Base-by-base conservation (phyloP, 208 protist species). In the Leptomonas pyrrhocoris region DNA sequence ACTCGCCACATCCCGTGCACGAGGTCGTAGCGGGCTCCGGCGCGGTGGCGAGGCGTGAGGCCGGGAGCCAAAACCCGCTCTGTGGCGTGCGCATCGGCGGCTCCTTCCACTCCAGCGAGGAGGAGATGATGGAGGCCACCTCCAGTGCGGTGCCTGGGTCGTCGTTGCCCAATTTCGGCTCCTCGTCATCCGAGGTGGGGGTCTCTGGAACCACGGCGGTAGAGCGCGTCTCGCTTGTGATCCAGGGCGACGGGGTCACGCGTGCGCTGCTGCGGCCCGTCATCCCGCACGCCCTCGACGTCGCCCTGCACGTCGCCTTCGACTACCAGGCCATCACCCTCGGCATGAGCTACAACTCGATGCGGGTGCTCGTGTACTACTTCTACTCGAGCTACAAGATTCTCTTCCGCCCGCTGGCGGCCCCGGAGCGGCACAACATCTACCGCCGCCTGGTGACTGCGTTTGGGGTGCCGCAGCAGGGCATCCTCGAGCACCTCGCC, bases 351-450 rank as follows among this genome's bases (percentile, higher is more conserved):
- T 95, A 92, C 72, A 77, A 92, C 55, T 86, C 84, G 25, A 77
- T 95, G 16, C 80, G 81, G 1, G 82, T 86, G n/a, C 71, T 95
- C 18, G 69, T 95, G 21, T 92, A 84, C 62, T 92, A 86, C 64
- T 91, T 95, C 56, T 95, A 85, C 68, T 83, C 72, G 23, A 83
- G 83, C 58, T 91, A 80, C 65, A 88, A 90, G 62, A 62, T 88
- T 36, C 68, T 95, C 21, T 82, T 95, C 63, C 83, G 80, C 34
- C 87, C 90, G n/a, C 74, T 95, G 28, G 83, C 86, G 6, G 74
- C 60, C 40, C 73, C 83, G 31, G 86, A 95, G 74, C 77, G 84
- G 8, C 77, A 72, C 27, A 95, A 92, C 75, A 89, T 95, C 43
- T 92, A 82, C 74, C 70, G 74, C 3, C 90, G 90, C 2, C 67